Base-by-base conservation (phyloP, 2,329 filamentous ascomycete species). In the Fusarium brevicatenulatum region DNA sequence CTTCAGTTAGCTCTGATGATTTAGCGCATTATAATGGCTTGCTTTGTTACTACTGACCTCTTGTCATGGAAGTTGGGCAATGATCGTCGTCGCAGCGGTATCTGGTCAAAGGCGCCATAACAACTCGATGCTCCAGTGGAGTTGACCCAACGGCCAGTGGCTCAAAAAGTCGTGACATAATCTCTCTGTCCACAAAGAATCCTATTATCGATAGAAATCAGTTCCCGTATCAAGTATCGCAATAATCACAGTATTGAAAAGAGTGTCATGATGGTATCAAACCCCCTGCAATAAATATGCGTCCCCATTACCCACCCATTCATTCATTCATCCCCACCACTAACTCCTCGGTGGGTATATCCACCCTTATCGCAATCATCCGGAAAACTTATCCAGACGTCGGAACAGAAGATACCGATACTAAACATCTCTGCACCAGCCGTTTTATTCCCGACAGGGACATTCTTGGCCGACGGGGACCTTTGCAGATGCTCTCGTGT, bases 131-230 rank as follows among this genome's bases (percentile, higher is more conserved):
- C 13, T 53, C 50, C 18, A 53, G 34, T 0, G 34, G 5, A 11
- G 50, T 53, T n/a, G 50, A 28, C 23, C 50, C 50, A 16, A 39
- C 7, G 23, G 50, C 19, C 50, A 53, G 18, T 37, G 50, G 23
- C 7, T 53, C 19, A 53, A 53, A 53, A 9, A 53, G 34, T 53
- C 18, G 50, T 2, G 50, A n/a, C 50, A 53, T 53, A 23, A 21
- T 28, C 13, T 16, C 12, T 37, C n/a, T 11, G 5, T 30, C 30
- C n/a, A 16, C 18, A 37, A 19, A 53, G 18, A 37, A 37, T n/a
- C 16, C 1, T 11, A 5, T 6, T 16, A 0, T 13, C 9, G 2
- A 37, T 16, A 8, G n/a, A 0, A 0, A 12, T 10, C 18, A 37
- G 18, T 4, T 36, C n/a, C n/a, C n/a, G n/a, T n/a, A n/a, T n/a